Evolutionary conservation across 208 protist species (phyloP), one percentile per base, ranked within the genome.

Genomic region (Leishmania lainsoni): DNA sequence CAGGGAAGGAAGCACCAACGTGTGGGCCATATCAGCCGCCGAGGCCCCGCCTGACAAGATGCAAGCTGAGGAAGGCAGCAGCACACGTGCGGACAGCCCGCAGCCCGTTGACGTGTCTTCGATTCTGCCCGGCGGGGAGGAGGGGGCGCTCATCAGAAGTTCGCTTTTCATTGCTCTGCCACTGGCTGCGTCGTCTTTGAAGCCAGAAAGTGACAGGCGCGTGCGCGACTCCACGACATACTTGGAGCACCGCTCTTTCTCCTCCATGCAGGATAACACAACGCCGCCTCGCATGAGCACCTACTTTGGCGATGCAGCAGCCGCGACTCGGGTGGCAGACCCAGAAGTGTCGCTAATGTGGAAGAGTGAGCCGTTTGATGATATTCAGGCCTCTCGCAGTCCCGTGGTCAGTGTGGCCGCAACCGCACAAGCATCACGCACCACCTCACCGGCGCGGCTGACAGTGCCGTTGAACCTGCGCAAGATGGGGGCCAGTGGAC

Each of bases 211-310:
- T 22, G 9, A 22, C 58, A 71, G 51, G 51, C 4, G 29, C 8
- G 59, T 51, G 75, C 35, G 29, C 5, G 75, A 52, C 51, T 69
- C 48, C 74, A 39, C 63, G 42, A n/a, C 54, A 20, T 48, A 78
- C 9, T 73, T 52, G 74, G 22, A 65, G 17, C 49, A 49, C 20
- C 32, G 26, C 66, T 83, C 73, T 51, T 51, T 79, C 74, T 79
- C 74, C 42, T 32, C 74, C 8, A n/a, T 54, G 10, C 61, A 72
- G 0, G 80, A 79, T 49, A 83, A 72, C 75, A 22, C 35, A 14
- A n/a, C 80, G 22, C 80, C 80, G 39, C 80, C 80, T 3, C 26
- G 9, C 66, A 75, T 56, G 54, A 79, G 80, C 56, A 68, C 80
- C 65, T 79, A 69, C 68, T 83, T 83, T 10, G 48, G 63, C 52